Evolutionary conservation across 2,329 filamentous ascomycete species (phyloP).

Genomic region (Diplodia corticola): DNA sequence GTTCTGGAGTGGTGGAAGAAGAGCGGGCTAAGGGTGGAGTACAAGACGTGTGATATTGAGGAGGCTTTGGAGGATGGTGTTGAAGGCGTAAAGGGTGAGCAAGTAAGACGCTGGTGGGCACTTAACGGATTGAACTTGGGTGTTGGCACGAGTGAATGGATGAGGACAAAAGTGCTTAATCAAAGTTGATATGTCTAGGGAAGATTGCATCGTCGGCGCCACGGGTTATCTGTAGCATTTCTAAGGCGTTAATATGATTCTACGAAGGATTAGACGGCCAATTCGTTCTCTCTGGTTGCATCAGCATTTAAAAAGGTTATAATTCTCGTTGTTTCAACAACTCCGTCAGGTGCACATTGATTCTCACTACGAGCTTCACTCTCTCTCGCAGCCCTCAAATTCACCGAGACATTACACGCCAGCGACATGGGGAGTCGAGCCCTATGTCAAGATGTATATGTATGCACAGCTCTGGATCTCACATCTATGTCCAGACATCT

Average conservation of each 20-base stretch:
- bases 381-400: too few relatives aligned
- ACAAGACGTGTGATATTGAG: conserved; percentile 93
- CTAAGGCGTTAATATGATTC: background rate
- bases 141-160: conserved; percentile 84
- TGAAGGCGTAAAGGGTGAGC: conserved; percentile 64
- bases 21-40: conserved; percentile 77
- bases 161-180: conserved; percentile 71
- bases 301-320: conserved; percentile 1
- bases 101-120: conserved; percentile 85
- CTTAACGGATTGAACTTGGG: conserved; percentile 78
- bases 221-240: background rate
- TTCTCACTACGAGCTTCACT: background rate
- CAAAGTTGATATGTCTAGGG: background rate
- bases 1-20: conserved; percentile 93
- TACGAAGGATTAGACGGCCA: background rate
- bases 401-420: too few relatives aligned
- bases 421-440: too few relatives aligned
- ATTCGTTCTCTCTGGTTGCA: background rate
- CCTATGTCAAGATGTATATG: too few relatives aligned
- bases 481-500: too few relatives aligned
- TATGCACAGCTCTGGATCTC: too few relatives aligned
- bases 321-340: background rate
- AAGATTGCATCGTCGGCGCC: background rate
- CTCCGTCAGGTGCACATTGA: background rate
- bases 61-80: conserved; percentile 90